Evolutionary conservation across 345 rosid species (phyloP).

Genomic region (Eucalyptus regnans): DNA sequence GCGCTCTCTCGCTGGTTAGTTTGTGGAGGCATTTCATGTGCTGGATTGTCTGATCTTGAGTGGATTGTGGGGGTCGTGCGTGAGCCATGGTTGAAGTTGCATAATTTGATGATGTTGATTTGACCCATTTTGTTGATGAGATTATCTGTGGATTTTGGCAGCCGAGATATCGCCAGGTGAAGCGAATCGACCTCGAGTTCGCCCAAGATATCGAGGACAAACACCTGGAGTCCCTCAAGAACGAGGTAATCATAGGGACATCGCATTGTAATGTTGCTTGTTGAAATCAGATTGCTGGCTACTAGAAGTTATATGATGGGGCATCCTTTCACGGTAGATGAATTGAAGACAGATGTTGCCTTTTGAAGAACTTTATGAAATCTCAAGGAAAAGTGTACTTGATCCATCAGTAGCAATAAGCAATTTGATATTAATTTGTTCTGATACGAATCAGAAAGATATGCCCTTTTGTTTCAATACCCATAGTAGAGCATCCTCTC

Average conservation of each 20-base stretch:
- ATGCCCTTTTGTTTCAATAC: not conserved
- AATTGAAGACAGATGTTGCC: not conserved
- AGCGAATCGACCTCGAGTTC: constrained; percentile 75
- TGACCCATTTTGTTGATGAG: not conserved
- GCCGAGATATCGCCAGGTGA: constrained; percentile 64
- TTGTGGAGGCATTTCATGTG: not conserved
- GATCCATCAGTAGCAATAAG: not conserved
- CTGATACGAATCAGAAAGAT: not conserved
- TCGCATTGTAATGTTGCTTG: not conserved
- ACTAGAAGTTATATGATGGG: not conserved
- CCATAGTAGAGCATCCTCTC: not conserved
- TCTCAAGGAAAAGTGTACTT: not conserved
- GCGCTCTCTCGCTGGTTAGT: constrained; percentile 70
- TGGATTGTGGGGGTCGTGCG: not conserved
- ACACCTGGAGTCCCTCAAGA: constrained; percentile 50
- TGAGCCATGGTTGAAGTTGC: no score
- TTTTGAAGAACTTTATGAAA: not conserved
- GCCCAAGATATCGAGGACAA: constrained; percentile 67
- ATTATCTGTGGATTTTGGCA: not conserved
- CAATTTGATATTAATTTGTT: not conserved
- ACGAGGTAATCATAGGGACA: constrained; percentile 20
- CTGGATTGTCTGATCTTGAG: not conserved
- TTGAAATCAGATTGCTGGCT: not conserved
- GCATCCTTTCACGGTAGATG: not conserved
- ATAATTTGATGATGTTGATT: not conserved